phyloP scores from a whole-genome alignment of 1,139 yeast species.

The Zhuliangozyma blackwelliae region DNA sequence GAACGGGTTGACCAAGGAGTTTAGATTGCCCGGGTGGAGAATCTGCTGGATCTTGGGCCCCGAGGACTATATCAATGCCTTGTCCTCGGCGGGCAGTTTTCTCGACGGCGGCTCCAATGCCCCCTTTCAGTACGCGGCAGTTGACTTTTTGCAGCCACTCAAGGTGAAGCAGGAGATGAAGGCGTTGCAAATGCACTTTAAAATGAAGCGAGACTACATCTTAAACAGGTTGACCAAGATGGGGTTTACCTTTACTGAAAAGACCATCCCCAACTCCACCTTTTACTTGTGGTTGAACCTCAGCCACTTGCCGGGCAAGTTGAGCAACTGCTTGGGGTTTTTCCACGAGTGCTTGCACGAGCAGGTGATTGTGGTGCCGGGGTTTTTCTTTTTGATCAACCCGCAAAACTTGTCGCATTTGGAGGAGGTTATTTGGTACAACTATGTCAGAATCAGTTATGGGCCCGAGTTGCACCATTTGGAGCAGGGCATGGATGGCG shows the following conservation, averaged over 20 bases:
- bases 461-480: conserved; percentile 58
- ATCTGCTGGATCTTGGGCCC: conserved; percentile 69
- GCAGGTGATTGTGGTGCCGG: conserved; percentile 62
- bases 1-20: conserved; percentile 63
- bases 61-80: conserved; percentile 54
- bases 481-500: conserved; percentile 64
- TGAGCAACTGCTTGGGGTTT: conserved; percentile 59
- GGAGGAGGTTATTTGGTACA: conserved; percentile 62
- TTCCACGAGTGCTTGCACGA: conserved; percentile 68
- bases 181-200: conserved; percentile 59
- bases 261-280: conserved; percentile 55
- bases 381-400: conserved; percentile 62
- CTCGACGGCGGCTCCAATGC: conserved; percentile 66
- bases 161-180: conserved; percentile 53
- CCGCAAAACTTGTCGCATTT: conserved; percentile 60
- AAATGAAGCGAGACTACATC: conserved; percentile 59
- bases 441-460: conserved; percentile 58
- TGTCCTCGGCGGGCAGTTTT: conserved; percentile 61
- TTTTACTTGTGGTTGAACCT: conserved; percentile 64
- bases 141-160: conserved; percentile 52
- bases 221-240: conserved; percentile 47
- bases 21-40: conserved; percentile 69
- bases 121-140: conserved; percentile 62
- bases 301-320: conserved; percentile 55
- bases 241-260: conserved; percentile 52